Conservation (phyloP, 1,139 yeast genomes). For the Hemisphaericaspora xylanilytica region DNA sequence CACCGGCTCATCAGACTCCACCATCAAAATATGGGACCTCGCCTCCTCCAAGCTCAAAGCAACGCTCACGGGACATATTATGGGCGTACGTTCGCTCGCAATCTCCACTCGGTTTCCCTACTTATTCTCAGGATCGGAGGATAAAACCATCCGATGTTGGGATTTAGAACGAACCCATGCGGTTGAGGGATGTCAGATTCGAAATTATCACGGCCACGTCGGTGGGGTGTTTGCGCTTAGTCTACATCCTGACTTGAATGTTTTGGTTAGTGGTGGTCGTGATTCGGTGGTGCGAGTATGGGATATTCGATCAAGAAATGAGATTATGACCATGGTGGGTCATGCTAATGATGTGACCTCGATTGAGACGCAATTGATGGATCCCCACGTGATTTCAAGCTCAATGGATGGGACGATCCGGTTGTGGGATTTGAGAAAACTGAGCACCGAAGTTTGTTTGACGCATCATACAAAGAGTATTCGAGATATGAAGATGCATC, state of each 20-base stretch:
- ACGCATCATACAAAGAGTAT: slow-evolving; percentile 87
- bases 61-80: slow-evolving; percentile 84
- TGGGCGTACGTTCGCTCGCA: slow-evolving; percentile 79
- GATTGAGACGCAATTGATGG: slow-evolving; percentile 64
- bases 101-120: slow-evolving; percentile 80
- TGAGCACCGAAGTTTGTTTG: slow-evolving; percentile 47
- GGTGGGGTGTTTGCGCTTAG: slow-evolving; percentile 85
- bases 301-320: slow-evolving; percentile 83
- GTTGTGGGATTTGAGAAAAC: slow-evolving; percentile 71
- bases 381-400: slow-evolving; percentile 83
- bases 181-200: slow-evolving; percentile 48
- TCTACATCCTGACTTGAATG: slow-evolving; percentile 82
- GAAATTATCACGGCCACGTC: slow-evolving; percentile 92
- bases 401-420: slow-evolving; percentile 84
- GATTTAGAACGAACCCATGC: slow-evolving; percentile 85
- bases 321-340: slow-evolving; percentile 77
- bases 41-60: slow-evolving; percentile 69
- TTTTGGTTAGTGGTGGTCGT: slow-evolving; percentile 87
- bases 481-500: slow-evolving; percentile 69
- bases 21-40: slow-evolving; percentile 90
- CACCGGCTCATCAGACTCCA: slow-evolving; percentile 85
- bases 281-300: slow-evolving; percentile 87
- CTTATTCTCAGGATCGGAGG: slow-evolving; percentile 90
- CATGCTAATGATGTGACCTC: slow-evolving; percentile 75
- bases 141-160: slow-evolving; percentile 95